Percentiles rank a stretch among this genome's conserved stretches.
Conservation (phyloP, 345 rosid species). For the Populus tremula region DNA sequence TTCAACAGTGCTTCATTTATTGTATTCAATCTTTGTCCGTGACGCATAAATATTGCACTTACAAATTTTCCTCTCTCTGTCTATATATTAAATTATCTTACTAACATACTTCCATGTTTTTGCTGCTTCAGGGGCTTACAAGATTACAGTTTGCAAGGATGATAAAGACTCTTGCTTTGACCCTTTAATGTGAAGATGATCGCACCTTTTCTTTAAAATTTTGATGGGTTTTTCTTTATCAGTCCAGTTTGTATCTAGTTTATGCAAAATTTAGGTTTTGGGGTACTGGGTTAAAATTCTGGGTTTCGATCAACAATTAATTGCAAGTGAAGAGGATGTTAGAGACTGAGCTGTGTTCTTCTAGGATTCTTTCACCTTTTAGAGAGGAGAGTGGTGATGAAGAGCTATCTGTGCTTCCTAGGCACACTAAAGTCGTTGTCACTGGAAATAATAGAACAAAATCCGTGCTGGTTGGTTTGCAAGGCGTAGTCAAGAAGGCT, state of each 20-base stretch:
- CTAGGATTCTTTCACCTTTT: conserved; percentile 47
- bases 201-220: neutral
- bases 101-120: neutral
- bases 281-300: neutral
- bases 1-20: conserved; percentile 41
- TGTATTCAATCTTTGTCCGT: conserved; percentile 42
- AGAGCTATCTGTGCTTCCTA: conserved; percentile 66
- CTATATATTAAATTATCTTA: neutral
- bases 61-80: conserved; percentile 21
- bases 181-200: no score
- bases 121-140: conserved; percentile 21
- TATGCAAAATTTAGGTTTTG: conserved; percentile 1
- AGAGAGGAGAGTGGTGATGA: conserved; percentile 66
- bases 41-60: conserved; percentile 30
- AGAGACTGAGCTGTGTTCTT: conserved; percentile 41
- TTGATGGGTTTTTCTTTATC: conserved; percentile 8
- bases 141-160: conserved; percentile 11
- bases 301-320: conserved; percentile 6
- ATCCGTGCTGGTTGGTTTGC: conserved; percentile 63
- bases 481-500: conserved; percentile 77
- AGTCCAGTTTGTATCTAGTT: neutral
- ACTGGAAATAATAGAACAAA: conserved; percentile 71
- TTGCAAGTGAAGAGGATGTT: conserved; percentile 30
- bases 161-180: neutral
- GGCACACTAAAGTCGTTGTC: conserved; percentile 67